Conservation (phyloP, 148 eudicot genomes). For the Rhododendron griersonianum region DNA sequence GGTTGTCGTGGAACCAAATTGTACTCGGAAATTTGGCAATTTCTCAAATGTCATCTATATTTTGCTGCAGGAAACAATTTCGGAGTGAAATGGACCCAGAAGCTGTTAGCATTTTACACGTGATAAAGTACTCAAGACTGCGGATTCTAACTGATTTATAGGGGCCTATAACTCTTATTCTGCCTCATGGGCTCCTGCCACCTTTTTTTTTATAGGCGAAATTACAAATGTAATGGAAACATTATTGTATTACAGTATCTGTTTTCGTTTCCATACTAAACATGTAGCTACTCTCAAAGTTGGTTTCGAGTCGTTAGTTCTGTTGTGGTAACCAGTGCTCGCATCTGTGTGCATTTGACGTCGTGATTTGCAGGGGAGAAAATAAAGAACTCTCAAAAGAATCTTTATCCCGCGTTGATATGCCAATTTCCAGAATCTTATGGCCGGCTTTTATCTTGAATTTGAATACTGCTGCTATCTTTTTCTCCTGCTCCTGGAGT, state of each 20-base stretch:
- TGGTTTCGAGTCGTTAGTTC: background rate
- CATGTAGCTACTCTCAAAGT: background rate
- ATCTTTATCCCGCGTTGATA: background rate
- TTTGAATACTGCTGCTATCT: background rate
- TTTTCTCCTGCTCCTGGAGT: no score
- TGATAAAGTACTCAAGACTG: background rate
- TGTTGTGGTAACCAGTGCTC: background rate
- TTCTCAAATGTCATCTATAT: background rate
- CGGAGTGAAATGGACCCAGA: conserved; percentile 11
- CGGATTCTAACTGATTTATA: background rate
- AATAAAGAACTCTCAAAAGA: background rate
- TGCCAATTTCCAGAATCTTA: background rate
- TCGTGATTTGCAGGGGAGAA: background rate
- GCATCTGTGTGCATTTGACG: background rate
- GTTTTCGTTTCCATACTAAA: background rate
- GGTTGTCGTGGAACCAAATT: background rate
- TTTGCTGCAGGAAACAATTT: conserved; percentile 12
- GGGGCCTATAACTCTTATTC: background rate
- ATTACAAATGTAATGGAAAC: background rate
- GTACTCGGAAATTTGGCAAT: background rate
- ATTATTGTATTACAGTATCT: background rate
- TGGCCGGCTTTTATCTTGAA: background rate
- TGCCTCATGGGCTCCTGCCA: background rate
- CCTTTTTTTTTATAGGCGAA: background rate
- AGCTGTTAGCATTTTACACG: conserved; percentile 4